A percentile compares a stretch with the other conserved stretches of the same genome.
Evolutionary conservation across 306 rosid genomes (phyloP).

Genomic region (Malus sylvestris): DNA sequence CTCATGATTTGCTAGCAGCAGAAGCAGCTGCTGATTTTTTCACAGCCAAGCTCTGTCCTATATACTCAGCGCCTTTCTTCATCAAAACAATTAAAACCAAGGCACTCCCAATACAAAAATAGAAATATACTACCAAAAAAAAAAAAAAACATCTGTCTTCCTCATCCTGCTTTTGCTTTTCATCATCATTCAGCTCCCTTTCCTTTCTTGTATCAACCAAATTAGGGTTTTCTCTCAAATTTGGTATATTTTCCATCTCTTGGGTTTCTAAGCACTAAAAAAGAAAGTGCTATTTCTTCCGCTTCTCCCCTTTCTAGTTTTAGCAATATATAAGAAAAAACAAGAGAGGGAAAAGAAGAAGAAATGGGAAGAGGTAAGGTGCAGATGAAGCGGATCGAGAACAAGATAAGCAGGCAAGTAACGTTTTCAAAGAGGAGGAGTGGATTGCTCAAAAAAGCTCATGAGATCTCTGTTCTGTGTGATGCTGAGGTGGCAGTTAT

Average conservation of each 20-base stretch:
- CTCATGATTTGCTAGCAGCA: no score
- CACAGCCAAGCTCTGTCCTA: no score
- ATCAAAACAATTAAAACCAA: neutral
- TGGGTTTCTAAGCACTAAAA: neutral
- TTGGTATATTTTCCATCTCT: neutral
- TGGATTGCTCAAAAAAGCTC: slow-evolving; percentile 68
- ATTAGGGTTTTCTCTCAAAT: slow-evolving; percentile 18
- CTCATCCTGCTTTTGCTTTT: neutral
- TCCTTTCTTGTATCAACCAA: slow-evolving; percentile 4
- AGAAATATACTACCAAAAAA: slow-evolving; percentile 27
- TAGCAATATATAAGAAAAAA: neutral
- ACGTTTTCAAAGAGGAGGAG: slow-evolving; percentile 69
- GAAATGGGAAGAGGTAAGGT: slow-evolving; percentile 72
- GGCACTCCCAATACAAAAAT: slow-evolving; percentile 30
- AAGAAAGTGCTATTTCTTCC: neutral
- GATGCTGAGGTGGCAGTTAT: slow-evolving; percentile 78
- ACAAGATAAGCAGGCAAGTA: slow-evolving; percentile 76
- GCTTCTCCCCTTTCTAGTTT: neutral
- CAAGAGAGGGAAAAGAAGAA: neutral
- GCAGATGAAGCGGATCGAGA: slow-evolving; percentile 73
- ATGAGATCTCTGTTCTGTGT: slow-evolving; percentile 74
- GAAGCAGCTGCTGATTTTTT: no score
- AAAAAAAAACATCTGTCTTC: neutral
- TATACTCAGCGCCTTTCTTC: neutral
- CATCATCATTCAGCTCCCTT: neutral